Percentiles rank a stretch among this genome's conserved stretches.
Conservation (phyloP, 2,329 filamentous ascomycete genomes). For the Cladophialophora carrionii region DNA sequence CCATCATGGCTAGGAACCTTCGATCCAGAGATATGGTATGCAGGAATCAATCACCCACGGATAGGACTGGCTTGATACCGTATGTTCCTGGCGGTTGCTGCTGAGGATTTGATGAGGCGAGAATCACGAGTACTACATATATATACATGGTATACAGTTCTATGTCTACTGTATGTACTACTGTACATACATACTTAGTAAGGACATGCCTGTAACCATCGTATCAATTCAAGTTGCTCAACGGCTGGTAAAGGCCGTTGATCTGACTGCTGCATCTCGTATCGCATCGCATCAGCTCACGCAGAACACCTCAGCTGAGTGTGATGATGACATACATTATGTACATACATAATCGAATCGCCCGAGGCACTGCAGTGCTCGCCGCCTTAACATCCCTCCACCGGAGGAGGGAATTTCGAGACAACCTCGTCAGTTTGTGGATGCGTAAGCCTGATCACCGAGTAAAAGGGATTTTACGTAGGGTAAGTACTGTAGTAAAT, state of each 20-base stretch:
- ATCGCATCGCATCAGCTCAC: constrained; percentile 1
- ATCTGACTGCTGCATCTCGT: background rate
- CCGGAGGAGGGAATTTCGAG: background rate
- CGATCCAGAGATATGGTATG: background rate
- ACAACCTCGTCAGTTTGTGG: background rate
- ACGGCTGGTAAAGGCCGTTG: background rate
- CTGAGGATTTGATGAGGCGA: too few relatives aligned
- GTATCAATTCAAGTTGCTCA: too few relatives aligned
- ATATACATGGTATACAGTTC: too few relatives aligned
- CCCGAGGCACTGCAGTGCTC: background rate
- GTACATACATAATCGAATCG: too few relatives aligned
- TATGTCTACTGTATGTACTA: too few relatives aligned
- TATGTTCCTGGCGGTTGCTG: too few relatives aligned
- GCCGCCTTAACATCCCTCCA: too few relatives aligned
- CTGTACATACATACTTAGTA: too few relatives aligned
- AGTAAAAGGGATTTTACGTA: background rate
- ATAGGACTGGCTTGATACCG: background rate
- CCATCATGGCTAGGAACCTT: background rate
- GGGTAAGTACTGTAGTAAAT: too few relatives aligned
- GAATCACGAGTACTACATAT: too few relatives aligned
- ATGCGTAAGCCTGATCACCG: background rate
- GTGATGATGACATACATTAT: background rate
- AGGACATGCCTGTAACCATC: too few relatives aligned
- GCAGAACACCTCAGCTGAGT: background rate
- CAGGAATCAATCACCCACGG: background rate